A percentile compares a stretch with the other conserved stretches of the same genome.
These are phyloP conservation scores for Bondarzewia mesenterica DNA, from an alignment of 1,284 basidiomycete genomes.

Conservation along the genomic window DNA sequence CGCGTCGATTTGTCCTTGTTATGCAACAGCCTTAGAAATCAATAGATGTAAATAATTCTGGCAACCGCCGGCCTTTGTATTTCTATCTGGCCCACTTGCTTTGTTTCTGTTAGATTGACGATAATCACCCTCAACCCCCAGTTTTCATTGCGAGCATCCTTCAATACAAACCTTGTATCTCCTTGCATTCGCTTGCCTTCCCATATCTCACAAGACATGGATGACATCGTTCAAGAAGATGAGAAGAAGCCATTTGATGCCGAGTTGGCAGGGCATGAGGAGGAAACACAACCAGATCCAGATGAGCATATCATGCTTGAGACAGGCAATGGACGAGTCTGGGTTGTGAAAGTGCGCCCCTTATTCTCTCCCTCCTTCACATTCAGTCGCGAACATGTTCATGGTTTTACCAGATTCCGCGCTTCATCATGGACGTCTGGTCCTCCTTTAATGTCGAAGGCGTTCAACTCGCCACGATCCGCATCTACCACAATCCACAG, in stretches of 20 bases:
- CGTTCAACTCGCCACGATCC: conserved; percentile 64
- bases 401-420: conserved; percentile 7
- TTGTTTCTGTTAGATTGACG: too few species aligned
- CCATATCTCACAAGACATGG: conserved; percentile 27
- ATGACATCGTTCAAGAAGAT: conserved; percentile 39
- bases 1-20: neutral
- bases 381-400: neutral
- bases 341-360: conserved; percentile 64
- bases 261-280: conserved; percentile 40
- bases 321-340: conserved; percentile 62
- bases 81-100: too few species aligned
- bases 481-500: conserved; percentile 58
- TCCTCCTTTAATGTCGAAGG: conserved; percentile 50
- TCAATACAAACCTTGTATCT: neutral
- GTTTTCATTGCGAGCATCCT: neutral
- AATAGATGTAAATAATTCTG: too few species aligned
- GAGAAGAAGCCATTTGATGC: conserved; percentile 67
- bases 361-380: neutral
- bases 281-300: conserved; percentile 61
- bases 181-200: neutral
- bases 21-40: neutral
- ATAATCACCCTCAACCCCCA: too few species aligned
- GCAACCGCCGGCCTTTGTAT: too few species aligned
- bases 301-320: conserved; percentile 70
- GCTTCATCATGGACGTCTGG: conserved; percentile 59